Base-by-base conservation (phyloP, 352 stramenopile genomes). In the Aphanomyces astaci region DNA sequence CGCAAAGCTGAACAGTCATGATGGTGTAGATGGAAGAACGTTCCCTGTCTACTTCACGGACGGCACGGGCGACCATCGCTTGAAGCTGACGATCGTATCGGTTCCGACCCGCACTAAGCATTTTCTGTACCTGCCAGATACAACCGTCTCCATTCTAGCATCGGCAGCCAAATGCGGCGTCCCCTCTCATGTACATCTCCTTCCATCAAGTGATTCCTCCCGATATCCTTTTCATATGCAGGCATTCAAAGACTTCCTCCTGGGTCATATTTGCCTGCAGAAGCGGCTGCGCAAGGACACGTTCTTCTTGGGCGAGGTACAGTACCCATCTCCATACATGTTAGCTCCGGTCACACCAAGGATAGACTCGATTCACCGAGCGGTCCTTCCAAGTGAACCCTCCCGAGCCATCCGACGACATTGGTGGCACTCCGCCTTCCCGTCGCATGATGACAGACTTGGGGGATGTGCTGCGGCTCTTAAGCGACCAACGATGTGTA, bases 401-500 rank as follows among this genome's bases (percentile, higher is more conserved):
- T 1, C 3, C 11, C 1, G 2, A 13, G 4, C 10, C 13, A 9
- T 27, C 10, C 28, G 53, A 62, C 10, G 25, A 32, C 5, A 27
- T 39, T 17, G 28, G 2, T 1, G 53, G 17, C 2, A 62, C 22
- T 9, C 27, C 19, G 45, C 13, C 45, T n/a, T n/a, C n/a, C 13
- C 45, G 45, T 9, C 13, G 53, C 11, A 24, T 62, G 4, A n/a
- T 62, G 28, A 13, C 15, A 10, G 25, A 48, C 4, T 28, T 62
- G 10, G 31, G 30, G 2, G 53, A 62, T 28, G 53, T 62, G 3
- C 25, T 62, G 27, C 53, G 53, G 3, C 32, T n/a, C 0, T 31
- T 62, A 7, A 36, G 25, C 53, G 53, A 62, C 53, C 53, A 62
- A 22, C 53, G 53, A 19, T 39, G 24, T 59, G 51, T 59, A 59